Base-by-base conservation (phyloP, 495 filamentous ascomycete genomes). In the Aspergillus campestris region DNA sequence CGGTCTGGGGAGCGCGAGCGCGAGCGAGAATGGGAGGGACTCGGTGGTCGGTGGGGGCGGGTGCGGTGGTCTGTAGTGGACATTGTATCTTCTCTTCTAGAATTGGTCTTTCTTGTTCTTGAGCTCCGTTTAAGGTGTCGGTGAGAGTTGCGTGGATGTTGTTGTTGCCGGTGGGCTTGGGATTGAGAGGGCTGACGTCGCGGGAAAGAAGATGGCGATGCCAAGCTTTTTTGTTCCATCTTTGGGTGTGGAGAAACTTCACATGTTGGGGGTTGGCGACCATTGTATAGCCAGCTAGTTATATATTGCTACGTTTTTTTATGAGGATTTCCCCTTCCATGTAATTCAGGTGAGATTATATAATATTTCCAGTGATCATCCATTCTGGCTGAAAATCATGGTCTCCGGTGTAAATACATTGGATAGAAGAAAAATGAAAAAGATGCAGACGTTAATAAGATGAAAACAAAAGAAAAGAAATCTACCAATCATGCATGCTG, bases 1-100 rank as follows among this genome's bases (percentile, higher is more conserved):
- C 45, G 31, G 32, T 39, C 31, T 35, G 58, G 58, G 38, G 58
- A 57, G 37, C 60, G 56, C 2, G 61, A 60, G 29, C 54, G 52
- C 8, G 52, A 40, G 36, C 53, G 59, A 10, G 56, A 53, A 34
- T 24, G 18, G 18, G 18, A 24, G 18, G 18, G 18, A 24, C 18
- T 24, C 2, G 18, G 18, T 24, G 18, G 18, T 24, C 18, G 18
- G 18, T 38, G 39, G 34, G 42, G 40, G 32, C 32, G 40, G 31
- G 38, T 30, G 39, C 35, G 40, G 44, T 45, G 52, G 30, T 12
- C 33, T 50, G 24, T 34, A 28, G 28, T 44, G 34, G 14, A 44
- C 34, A 31, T 18, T 7, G 11, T 18, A 39, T 24, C 18, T 24
- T 24, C 4, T 24, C 18, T 32, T 15, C 18, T 39, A 28, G 12